Percentiles rank a stretch among this genome's conserved stretches.
Conservation (phyloP, 2,329 filamentous ascomycete species). For the Xylariomycetidae sp. region DNA sequence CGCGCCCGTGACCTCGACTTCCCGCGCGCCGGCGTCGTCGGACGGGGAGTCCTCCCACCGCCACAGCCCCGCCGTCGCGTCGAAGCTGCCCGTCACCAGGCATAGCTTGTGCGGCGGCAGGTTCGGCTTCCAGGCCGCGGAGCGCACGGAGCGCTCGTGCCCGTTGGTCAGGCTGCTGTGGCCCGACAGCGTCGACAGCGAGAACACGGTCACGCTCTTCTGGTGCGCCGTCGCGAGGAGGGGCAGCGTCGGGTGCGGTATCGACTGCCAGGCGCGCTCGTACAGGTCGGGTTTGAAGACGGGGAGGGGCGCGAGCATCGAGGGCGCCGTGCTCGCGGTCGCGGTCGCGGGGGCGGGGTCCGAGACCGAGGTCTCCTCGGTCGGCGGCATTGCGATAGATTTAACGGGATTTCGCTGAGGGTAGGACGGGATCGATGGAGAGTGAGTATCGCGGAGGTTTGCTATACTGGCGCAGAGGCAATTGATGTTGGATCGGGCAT, state of each 20-base stretch:
- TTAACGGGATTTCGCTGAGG: too few species aligned
- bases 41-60: constrained; percentile 50
- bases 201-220: constrained; percentile 85
- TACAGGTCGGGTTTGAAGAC: constrained; percentile 51
- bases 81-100: constrained; percentile 88
- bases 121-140: constrained; percentile 80
- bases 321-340: constrained; percentile 2
- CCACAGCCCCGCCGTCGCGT: constrained; percentile 85
- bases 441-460: too few species aligned
- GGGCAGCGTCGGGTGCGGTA: constrained; percentile 80
- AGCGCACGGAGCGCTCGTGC: constrained; percentile 84
- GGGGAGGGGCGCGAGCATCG: constrained; percentile 38
- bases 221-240: constrained; percentile 84
- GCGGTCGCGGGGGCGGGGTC: constrained; percentile 2
- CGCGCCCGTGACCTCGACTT: constrained; percentile 38
- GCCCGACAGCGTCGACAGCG: constrained; percentile 70
- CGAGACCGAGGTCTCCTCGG: constrained; percentile 9
- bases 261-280: constrained; percentile 77
- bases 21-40: constrained; percentile 5
- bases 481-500: too few species aligned
- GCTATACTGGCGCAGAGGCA: too few species aligned
- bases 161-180: constrained; percentile 78
- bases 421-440: too few species aligned
- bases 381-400: too few species aligned
- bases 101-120: constrained; percentile 58